Base-by-base conservation (phyloP, 2,329 filamentous ascomycete species). In the Fusarium newnesense region DNA sequence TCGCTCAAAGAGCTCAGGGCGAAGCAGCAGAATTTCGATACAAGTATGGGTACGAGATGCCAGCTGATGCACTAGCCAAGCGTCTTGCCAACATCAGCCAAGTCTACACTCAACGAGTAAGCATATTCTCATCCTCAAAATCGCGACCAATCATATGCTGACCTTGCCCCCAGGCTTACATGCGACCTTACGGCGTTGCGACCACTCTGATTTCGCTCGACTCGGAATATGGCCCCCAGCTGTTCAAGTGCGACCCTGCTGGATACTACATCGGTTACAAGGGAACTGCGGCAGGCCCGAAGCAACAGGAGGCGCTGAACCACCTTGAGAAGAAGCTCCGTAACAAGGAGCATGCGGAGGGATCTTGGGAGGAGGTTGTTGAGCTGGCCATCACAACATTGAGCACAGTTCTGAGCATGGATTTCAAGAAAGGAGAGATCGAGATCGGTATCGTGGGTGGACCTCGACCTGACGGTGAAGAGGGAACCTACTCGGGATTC, bases 21-120 rank as follows among this genome's bases (percentile, higher is more conserved):
- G 96, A 99, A 86, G 96, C 96, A 76, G 96, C 96, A 65, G 96
- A 99, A 82, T 99, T 99, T 87, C 91, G 92, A 84, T 99, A 99
- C 91, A 98, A 98, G 87, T 97, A 91, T 82, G 96, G 96, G 80
- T 99, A 99, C 85, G 96, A 99, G 88, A 99, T 99, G 96, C 96
- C 96, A 69, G 97, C 95, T 83, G 96, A 99, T 84, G 96, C 95
- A 59, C 86, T 99, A 80, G 94, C 96, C 75, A 99, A 99, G 90
- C 91, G 96, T 81, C 87, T 99, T 84, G 96, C 96, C 82, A 99
- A 99, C 85, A 98, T 99, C 87, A 98, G 94, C 85, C 96, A 99
- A 85, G 96, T 99, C 75, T 99, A 98, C 85, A 99, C 96, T 77
- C 96, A 99, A 86, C 89, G 95, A 84, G 96, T 98, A 82, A 81